These are phyloP conservation scores for Spatholobus suberectus DNA, from an alignment of 306 rosid genomes.

Conservation along the genomic window DNA sequence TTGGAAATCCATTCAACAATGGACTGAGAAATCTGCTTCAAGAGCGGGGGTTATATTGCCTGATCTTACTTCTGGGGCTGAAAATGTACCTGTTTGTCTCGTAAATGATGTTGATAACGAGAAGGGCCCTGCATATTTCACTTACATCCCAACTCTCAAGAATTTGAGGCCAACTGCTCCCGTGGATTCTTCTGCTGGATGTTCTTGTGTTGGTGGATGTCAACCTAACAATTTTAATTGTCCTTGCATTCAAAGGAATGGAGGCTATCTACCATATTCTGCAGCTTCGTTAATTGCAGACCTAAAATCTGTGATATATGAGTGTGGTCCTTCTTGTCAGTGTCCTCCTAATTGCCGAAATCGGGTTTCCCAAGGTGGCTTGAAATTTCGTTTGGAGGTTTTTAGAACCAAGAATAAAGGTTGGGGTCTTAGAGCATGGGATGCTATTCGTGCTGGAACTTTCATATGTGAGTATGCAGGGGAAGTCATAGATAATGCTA, in stretches of 20 bases:
- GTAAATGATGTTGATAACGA: conserved; percentile 90
- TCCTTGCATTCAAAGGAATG: conserved; percentile 78
- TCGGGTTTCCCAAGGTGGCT: conserved; percentile 73
- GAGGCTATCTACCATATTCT: conserved; percentile 69
- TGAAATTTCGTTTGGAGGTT: conserved; percentile 82
- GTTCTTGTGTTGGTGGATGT: conserved; percentile 83
- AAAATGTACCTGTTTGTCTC: conserved; percentile 85
- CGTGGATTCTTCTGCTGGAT: conserved; percentile 63
- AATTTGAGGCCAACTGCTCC: conserved; percentile 57
- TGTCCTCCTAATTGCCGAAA: conserved; percentile 85
- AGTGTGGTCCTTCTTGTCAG: conserved; percentile 82
- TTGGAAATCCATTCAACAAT: conserved; percentile 82
- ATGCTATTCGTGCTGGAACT: conserved; percentile 88
- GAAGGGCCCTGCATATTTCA: conserved; percentile 96
- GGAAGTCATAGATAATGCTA: conserved; percentile 71
- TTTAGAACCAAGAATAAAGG: conserved; percentile 79
- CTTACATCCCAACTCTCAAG: conserved; percentile 69
- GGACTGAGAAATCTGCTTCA: conserved; percentile 67
- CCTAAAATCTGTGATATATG: conserved; percentile 71
- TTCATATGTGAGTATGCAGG: conserved; percentile 93
- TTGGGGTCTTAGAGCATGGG: conserved; percentile 97
- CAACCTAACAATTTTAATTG: conserved; percentile 63
- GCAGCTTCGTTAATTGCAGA: conserved; percentile 61
- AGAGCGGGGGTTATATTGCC: conserved; percentile 84
- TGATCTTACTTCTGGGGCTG: conserved; percentile 90